Conservation (phyloP, 306 rosid species). For the Prunus dulcis region DNA sequence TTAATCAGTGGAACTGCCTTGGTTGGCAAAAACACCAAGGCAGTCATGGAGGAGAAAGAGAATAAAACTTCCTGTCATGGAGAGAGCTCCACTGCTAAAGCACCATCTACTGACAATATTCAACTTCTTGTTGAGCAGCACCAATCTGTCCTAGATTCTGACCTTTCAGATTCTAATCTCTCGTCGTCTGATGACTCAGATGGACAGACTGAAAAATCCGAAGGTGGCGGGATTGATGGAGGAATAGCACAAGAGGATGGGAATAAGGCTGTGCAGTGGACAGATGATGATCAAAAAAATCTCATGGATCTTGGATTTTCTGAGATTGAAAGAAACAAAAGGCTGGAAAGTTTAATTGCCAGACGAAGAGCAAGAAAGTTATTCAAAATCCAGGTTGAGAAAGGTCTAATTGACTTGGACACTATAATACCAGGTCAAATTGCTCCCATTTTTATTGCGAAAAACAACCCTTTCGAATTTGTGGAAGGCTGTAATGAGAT, state of each 20-base stretch:
- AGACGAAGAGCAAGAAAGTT: constrained; percentile 59
- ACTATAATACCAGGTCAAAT: constrained; percentile 30
- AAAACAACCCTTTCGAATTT: constrained; percentile 20
- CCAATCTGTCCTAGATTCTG: constrained; percentile 28
- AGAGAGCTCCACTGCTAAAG: constrained; percentile 28
- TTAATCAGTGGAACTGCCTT: constrained; percentile 2
- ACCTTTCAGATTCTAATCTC: constrained; percentile 28
- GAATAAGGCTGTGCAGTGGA: constrained; percentile 74
- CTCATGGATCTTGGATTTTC: constrained; percentile 71
- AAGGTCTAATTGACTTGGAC: constrained; percentile 24
- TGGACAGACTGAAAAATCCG: constrained; percentile 16
- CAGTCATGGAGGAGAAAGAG: constrained; percentile 1
- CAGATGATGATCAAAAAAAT: constrained; percentile 74
- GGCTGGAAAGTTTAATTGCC: constrained; percentile 72
- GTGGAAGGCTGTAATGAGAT: constrained; percentile 24
- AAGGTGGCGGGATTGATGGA: constrained; percentile 41
- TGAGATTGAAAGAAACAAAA: constrained; percentile 78
- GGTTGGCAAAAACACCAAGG: constrained; percentile 10
- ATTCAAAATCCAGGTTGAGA: constrained; percentile 37
- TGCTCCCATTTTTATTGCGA: constrained; percentile 40
- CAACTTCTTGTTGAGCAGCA: constrained; percentile 5
- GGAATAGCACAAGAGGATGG: constrained; percentile 33
- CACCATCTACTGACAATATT: constrained; percentile 4
- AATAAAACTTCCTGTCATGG: constrained; percentile 11
- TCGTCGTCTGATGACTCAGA: constrained; percentile 12